Evolutionary conservation across 2,329 filamentous ascomycete genomes (phyloP).

Genomic region (Arthrobotrys megalospora): DNA sequence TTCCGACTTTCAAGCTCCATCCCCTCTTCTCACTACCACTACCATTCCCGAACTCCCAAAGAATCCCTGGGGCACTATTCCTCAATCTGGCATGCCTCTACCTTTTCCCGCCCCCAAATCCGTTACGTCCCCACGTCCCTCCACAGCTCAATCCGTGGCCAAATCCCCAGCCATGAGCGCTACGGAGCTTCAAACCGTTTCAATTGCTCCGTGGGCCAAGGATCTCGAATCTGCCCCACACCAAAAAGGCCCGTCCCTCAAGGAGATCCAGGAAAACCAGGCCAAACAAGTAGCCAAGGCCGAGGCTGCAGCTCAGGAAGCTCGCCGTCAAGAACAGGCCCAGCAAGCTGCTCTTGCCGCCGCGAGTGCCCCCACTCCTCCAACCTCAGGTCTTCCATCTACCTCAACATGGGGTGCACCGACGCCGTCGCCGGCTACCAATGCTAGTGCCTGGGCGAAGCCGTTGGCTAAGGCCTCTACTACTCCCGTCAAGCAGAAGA

Average conservation of each 20-base stretch:
- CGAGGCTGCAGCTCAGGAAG: constrained; percentile 87
- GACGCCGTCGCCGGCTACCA: constrained; percentile 78
- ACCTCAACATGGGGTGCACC: constrained; percentile 74
- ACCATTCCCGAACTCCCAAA: constrained; percentile 36
- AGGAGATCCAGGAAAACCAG: constrained; percentile 96
- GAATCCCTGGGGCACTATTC: constrained; percentile 43
- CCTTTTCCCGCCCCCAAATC: constrained; percentile 54
- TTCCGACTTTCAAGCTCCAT: constrained; percentile 11
- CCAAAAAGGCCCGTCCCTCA: constrained; percentile 89
- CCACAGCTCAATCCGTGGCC: constrained; percentile 52
- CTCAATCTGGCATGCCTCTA: constrained; percentile 55
- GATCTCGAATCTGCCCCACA: constrained; percentile 77
- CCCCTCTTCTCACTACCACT: constrained; percentile 12
- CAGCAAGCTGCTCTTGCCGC: constrained; percentile 73
- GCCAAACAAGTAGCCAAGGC: constrained; percentile 91
- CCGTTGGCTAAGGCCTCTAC: constrained; percentile 70
- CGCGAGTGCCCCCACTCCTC: constrained; percentile 63
- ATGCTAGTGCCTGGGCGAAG: constrained; percentile 78
- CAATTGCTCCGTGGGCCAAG: constrained; percentile 95
- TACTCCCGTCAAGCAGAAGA: constrained; percentile 79
- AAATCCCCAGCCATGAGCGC: constrained; percentile 64
- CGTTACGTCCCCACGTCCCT: constrained; percentile 50
- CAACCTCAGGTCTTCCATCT: constrained; percentile 80
- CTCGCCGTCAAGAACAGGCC: constrained; percentile 75
- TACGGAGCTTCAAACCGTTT: constrained; percentile 76